A percentile compares a stretch with the other conserved stretches of the same genome.
Evolutionary conservation across 2,329 filamentous ascomycete genomes (phyloP).

Genomic region (Claviceps sp.): DNA sequence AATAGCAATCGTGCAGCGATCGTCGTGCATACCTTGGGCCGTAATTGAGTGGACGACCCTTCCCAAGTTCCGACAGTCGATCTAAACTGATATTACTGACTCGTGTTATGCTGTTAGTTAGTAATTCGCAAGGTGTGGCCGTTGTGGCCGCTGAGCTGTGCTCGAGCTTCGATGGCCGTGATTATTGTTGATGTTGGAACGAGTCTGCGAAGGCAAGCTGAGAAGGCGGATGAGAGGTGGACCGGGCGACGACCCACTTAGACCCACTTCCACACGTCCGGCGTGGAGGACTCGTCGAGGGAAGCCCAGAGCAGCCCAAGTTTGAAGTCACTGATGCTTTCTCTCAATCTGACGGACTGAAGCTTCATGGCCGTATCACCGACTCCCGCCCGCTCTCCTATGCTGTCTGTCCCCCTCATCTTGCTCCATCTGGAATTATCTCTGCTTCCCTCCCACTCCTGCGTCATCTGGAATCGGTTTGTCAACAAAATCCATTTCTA

Average conservation of each 20-base stretch:
- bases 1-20: background rate
- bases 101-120: conserved; percentile 16
- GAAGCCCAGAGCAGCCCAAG: too few relatives aligned
- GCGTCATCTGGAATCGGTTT: background rate
- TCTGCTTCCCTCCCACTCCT: background rate
- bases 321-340: too few relatives aligned
- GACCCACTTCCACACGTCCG: too few relatives aligned
- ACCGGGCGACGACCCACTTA: too few relatives aligned
- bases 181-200: conserved; percentile 19
- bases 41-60: background rate
- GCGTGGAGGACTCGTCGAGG: too few relatives aligned
- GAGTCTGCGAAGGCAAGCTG: background rate
- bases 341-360: background rate
- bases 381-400: background rate
- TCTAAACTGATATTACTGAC: background rate
- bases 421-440: too few relatives aligned
- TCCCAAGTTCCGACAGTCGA: too few relatives aligned
- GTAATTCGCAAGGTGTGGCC: conserved; percentile 16
- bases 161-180: conserved; percentile 1
- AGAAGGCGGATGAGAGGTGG: background rate
- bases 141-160: conserved; percentile 16
- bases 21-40: background rate
- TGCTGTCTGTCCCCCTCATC: too few relatives aligned
- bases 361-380: background rate
- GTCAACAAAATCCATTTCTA: background rate